Conservation (phyloP, 1,284 basidiomycete genomes). For the Kwoniella shivajii region DNA sequence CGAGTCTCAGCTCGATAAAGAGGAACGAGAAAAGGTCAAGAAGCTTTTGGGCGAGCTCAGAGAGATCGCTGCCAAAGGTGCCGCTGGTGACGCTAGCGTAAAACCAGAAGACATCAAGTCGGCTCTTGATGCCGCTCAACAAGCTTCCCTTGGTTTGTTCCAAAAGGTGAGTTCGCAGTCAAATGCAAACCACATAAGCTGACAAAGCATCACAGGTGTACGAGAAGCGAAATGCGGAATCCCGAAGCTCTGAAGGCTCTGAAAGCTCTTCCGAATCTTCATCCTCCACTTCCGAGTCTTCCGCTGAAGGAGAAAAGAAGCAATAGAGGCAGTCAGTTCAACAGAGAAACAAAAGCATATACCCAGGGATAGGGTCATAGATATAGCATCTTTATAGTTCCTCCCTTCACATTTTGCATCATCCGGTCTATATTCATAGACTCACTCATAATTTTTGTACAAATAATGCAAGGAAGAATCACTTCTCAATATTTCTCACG, state of each 20-base stretch:
- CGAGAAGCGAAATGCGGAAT: conserved; percentile 73
- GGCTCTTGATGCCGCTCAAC: conserved; percentile 94
- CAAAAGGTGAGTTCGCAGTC: conserved; percentile 66
- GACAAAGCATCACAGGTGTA: conserved; percentile 62
- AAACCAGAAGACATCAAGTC: conserved; percentile 86
- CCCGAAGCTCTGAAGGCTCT: conserved; percentile 57
- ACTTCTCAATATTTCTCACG: conserved; percentile 8
- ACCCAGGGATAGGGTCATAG: not conserved
- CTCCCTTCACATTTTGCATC: conserved; percentile 3
- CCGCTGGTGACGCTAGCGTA: conserved; percentile 77
- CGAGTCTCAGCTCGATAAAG: conserved; percentile 90
- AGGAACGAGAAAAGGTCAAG: conserved; percentile 91
- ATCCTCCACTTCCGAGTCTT: conserved; percentile 18
- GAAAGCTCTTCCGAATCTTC: conserved; percentile 15
- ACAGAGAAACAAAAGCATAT: conserved; percentile 3
- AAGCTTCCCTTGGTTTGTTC: conserved; percentile 95
- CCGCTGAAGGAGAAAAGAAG: conserved; percentile 43
- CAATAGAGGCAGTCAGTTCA: conserved; percentile 17
- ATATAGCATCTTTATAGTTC: not conserved
- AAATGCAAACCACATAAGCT: not conserved
- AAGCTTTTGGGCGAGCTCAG: conserved; percentile 85
- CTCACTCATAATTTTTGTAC: conserved; percentile 6
- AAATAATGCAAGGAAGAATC: conserved; percentile 16
- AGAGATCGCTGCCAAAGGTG: conserved; percentile 87
- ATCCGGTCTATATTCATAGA: conserved; percentile 6